Evolutionary conservation across 139 green algal species (phyloP), one percentile per base, ranked within the genome.

Genomic region (Helicosporidium sp.): DNA sequence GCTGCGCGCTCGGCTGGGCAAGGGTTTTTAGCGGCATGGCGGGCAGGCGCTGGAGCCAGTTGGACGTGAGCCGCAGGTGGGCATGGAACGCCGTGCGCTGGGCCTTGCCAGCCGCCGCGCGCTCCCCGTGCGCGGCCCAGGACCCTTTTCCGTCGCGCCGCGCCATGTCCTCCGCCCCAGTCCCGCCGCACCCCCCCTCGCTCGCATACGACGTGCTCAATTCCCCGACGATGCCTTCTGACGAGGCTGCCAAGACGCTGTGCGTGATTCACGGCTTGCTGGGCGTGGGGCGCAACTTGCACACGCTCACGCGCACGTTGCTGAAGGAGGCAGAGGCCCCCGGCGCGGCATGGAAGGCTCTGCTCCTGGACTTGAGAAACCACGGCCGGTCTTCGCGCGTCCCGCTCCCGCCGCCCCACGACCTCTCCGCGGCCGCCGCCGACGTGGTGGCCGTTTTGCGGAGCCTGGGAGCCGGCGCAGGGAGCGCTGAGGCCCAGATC

Each of bases 341-440:
- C 15, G 35, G 55, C 52, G 49, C 51, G 48, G 42, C 54, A 17
- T 77, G 62, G 65, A 41, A 46, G 2, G 57, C 72, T 23, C 28
- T 85, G 20, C 51, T 87, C 18, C 52, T 88, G 23, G 78, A 88
- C 55, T 63, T 81, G 26, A 49, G 78, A 1, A 66, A 67, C 46
- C 78, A 88, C 50, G 78, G 78, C 2, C 49, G 26, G 15, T 73
- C 57, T 4, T 24, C 46, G 55, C 7, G 29, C 3, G 8, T 47
- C 1, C 44, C 25, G 15, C 54, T 84, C 18, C 5, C 65, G 13
- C 68, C 78, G 7, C 81, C 78, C 1, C 73, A 92, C 58, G 73
- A 52, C 22, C 58, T 92, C 40, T 28, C 59, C 22, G 42, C 70
- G 4, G 54, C 81, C 18, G 80, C 75, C 0, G n/a, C 43, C 16